Evolutionary conservation across 768 basidiomycete genomes (phyloP), one percentile per base, ranked within the genome.

Genomic region (Xerocomus spinulosus): DNA sequence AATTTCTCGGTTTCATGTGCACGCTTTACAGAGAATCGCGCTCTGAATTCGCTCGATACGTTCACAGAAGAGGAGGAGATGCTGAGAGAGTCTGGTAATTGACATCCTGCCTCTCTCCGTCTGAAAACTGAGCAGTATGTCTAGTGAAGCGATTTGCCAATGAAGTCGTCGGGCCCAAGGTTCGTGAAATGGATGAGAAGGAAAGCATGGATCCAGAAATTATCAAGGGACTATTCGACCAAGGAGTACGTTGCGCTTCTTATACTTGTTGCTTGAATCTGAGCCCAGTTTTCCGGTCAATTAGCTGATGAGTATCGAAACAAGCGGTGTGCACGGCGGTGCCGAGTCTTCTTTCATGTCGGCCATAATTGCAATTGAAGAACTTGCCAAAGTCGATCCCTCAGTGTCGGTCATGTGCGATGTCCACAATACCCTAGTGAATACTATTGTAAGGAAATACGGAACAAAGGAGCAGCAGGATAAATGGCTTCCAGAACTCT

Each of bases 261-360:
- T 9, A 17, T 30, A 13, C 18, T 29, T 17, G 49, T 47, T 20
- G 7, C 10, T 26, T 12, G 23, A 42, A 17, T 23, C 9, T 28
- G 38, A 17, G 36, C 48, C 15, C 15, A 46, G 21, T 35, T 20
- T 30, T 28, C 24, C 30, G 17, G 43, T 26, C 15, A 17, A 49
- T 29, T 38, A 96, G 92, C 79, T 98, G 39, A 99, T 99, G 96
- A 95, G 91, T 30, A 95, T 99, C 49, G 96, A 98, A 70, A 97
- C 92, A 7, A 78, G 77, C 40, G 77, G 79, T 15, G 90, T 85
- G 20, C 78, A 88, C 49, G 89, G 87, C 4, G 96, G 96, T 29
- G 77, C 94, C 4, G 94, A 87, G 59, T 85, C 81, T 25, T 92
- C 91, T 3, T 99, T 99, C 69, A 96, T 87, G 0, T 83, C 91